Conservation (phyloP, 768 basidiomycete genomes). For the Amanita rimosa region DNA sequence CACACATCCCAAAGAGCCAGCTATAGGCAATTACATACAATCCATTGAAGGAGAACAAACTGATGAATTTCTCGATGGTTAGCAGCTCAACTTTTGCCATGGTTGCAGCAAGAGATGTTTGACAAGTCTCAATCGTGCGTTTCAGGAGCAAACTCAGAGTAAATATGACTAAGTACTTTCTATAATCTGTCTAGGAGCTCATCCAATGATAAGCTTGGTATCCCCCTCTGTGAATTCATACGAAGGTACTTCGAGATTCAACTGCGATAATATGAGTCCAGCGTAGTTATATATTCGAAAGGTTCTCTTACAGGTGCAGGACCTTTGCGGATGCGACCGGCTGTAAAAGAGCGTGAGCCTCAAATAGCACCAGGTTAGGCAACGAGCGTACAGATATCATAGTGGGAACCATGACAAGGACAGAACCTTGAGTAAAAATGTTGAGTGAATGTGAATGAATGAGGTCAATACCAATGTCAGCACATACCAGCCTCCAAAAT, state of each 20-base stretch:
- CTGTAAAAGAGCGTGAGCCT: constrained; percentile 24
- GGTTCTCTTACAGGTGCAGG: constrained; percentile 75
- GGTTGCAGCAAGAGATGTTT: background rate
- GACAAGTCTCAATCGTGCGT: background rate
- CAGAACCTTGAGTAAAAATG: constrained; percentile 56
- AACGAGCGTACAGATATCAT: constrained; percentile 75
- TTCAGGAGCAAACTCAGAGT: background rate
- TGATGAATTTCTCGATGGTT: constrained; percentile 20
- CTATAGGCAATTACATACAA: constrained; percentile 46
- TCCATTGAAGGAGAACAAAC: constrained; percentile 25
- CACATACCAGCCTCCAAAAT: constrained; percentile 93
- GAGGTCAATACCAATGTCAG: constrained; percentile 2
- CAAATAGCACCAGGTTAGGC: constrained; percentile 3
- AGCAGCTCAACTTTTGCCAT: constrained; percentile 27
- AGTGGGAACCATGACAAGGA: constrained; percentile 98
- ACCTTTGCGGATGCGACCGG: constrained; percentile 91
- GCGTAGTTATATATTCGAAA: constrained; percentile 2
- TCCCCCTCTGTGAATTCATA: constrained; percentile 85
- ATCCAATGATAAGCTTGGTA: constrained; percentile 82
- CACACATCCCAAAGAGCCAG: constrained; percentile 65
- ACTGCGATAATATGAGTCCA: constrained; percentile 27
- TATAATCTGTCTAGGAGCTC: background rate
- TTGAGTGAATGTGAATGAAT: background rate
- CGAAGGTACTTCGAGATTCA: constrained; percentile 89
- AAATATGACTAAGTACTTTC: background rate